Evolutionary conservation across 108 stramenopile genomes (phyloP), one percentile per base, ranked within the genome.

Genomic region (Fragilariopsis cylindrus): DNA sequence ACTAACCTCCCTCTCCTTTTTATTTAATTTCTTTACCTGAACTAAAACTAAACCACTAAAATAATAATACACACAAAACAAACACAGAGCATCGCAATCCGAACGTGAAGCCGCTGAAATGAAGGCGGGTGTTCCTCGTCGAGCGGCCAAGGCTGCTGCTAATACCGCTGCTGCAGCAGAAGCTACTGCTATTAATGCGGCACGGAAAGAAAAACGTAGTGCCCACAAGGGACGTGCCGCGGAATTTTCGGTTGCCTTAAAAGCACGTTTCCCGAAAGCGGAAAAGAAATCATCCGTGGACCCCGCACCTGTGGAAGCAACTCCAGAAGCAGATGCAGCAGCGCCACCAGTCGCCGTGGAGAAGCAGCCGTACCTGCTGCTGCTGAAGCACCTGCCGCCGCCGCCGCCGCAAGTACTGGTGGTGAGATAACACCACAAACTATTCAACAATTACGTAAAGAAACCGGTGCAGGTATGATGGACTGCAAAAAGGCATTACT

Each of bases 391-490:
- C 56, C 66, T 3, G 60, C 68, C 1, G 65, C 75, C 7, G 42
- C 68, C 50, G 68, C 76, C 57, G 60, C 69, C 19, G 67, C 67
- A 45, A 1, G 18, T 39, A 45, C 67, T 44, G 48, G 49, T 41
- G 50, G 49, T 18, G 72, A 43, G 21, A 62, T 72, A 45, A 78
- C 77, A 16, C 70, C 77, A 16, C 67, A 65, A 40, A 72, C 58
- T n/a, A 87, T 90, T 82, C 87, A 90, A 50, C 85, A 85, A 77
- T 83, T 90, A 45, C 86, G 89, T 73, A 86, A 90, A 58, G 53
- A 56, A 57, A 87, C 89, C 66, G 91, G 91, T 46, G 91, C 91
- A 11, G 91, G 91, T 60, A 92, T 92, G 88, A 90, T 92, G 89
- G 89, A 90, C 84, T 92, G 91, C 78, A 92, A 92, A 73, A 92